Conservation (phyloP, 768 basidiomycete species). For the Infundibulicybe gibba region DNA sequence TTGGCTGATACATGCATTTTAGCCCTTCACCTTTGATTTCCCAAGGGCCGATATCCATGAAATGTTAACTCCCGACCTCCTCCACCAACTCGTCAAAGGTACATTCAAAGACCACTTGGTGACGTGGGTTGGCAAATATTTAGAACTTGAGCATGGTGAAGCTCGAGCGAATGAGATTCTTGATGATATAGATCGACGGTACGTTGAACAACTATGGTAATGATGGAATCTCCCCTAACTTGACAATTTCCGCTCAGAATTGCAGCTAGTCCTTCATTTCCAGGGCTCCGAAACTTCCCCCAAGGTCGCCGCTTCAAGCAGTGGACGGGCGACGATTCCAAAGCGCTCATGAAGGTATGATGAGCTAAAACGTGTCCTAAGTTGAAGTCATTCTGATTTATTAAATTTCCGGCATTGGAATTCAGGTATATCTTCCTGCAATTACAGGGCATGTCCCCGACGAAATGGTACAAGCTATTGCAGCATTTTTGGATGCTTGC, state of each 20-base stretch:
- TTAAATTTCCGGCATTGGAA: not conserved
- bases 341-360: not conserved
- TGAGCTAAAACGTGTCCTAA: not conserved
- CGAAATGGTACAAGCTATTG: conserved; percentile 2
- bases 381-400: not conserved
- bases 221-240: not conserved
- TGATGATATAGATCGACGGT: too few relatives aligned
- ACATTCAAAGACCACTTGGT: too few relatives aligned
- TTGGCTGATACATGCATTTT: not conserved
- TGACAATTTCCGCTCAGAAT: not conserved
- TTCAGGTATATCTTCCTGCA: not conserved
- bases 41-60: conserved; percentile 24
- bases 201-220: conserved; percentile 21
- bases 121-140: conserved; percentile 20
- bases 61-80: conserved; percentile 14
- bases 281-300: not conserved
- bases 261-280: not conserved
- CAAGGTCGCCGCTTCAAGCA: too few relatives aligned
- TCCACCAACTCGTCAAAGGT: too few relatives aligned
- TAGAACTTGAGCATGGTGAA: conserved; percentile 10
- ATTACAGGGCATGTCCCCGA: conserved; percentile 8
- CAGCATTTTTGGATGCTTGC: conserved; percentile 9
- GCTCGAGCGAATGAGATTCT: conserved; percentile 13
- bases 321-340: not conserved
- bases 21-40: conserved; percentile 19